Percentiles rank a stretch among this genome's conserved stretches.
Evolutionary conservation across 2,329 filamentous ascomycete genomes (phyloP).

Genomic region (Raffaelea deltoideospora): DNA sequence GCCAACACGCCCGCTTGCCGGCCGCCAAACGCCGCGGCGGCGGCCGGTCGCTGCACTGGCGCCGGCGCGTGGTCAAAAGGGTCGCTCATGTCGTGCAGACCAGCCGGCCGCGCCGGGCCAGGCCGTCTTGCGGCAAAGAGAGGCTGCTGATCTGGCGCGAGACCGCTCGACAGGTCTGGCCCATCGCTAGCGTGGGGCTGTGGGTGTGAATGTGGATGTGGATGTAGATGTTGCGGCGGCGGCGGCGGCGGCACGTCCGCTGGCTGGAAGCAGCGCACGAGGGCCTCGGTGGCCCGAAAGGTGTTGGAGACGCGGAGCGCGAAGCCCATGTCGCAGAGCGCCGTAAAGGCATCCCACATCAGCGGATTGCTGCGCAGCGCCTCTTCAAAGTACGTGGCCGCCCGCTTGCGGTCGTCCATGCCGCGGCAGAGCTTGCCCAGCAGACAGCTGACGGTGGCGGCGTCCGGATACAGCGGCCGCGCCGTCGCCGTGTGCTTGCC

Average conservation of each 20-base stretch:
- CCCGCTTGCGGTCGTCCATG: conserved; percentile 69
- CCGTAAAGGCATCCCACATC: conserved; percentile 94
- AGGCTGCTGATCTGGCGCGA: conserved; percentile 22
- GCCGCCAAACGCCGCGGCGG: neutral
- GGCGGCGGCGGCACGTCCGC: too few relatives aligned
- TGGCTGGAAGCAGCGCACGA: conserved; percentile 32
- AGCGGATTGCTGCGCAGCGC: conserved; percentile 83
- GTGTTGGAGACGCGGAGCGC: conserved; percentile 71
- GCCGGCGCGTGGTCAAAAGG: conserved; percentile 34
- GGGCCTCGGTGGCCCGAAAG: conserved; percentile 54
- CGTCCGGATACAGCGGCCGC: conserved; percentile 64
- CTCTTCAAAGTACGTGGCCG: conserved; percentile 75
- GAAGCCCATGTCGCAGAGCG: conserved; percentile 75
- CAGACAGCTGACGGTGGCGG: conserved; percentile 67
- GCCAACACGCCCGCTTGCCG: neutral
- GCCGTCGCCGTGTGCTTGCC: conserved; percentile 70
- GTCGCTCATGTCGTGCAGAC: conserved; percentile 24
- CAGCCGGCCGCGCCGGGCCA: conserved; percentile 5
- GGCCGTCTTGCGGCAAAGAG: conserved; percentile 16
- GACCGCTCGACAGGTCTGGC: neutral
- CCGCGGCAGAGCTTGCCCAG: conserved; percentile 77
- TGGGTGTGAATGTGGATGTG: too few relatives aligned
- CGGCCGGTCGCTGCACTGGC: neutral
- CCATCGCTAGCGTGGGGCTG: too few relatives aligned
- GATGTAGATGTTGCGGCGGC: conserved; percentile 8